A percentile compares a stretch with the other conserved stretches of the same genome.
These are phyloP conservation scores for Bertia moriformis DNA, from an alignment of 2,329 filamentous ascomycete genomes.

Conservation along the genomic window DNA sequence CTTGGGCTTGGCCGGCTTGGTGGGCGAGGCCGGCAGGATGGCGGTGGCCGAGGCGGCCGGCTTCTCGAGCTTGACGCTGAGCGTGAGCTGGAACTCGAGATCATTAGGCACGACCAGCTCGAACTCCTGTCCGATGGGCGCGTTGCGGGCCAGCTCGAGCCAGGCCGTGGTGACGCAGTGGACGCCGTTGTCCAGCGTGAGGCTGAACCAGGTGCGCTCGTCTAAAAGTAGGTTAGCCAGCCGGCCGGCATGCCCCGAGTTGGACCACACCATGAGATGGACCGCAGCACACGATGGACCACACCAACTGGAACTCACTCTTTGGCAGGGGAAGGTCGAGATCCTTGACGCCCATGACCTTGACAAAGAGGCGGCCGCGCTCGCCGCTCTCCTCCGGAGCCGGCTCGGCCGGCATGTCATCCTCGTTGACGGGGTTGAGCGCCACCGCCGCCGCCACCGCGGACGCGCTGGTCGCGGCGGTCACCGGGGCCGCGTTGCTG, in stretches of 20 bases:
- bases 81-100: slow-evolving; percentile 89
- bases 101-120: slow-evolving; percentile 94
- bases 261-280: too few species aligned
- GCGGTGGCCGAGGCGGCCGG: slow-evolving; percentile 44
- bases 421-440: too few species aligned
- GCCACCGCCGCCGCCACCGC: too few species aligned
- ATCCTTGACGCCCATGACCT: slow-evolving; percentile 96
- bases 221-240: slow-evolving; percentile 35
- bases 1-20: slow-evolving; percentile 62
- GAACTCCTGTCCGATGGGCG: slow-evolving; percentile 94
- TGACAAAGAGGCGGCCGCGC: slow-evolving; percentile 83
- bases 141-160: slow-evolving; percentile 80
- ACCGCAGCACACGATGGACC: too few species aligned
- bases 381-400: slow-evolving; percentile 67
- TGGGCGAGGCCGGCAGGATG: slow-evolving; percentile 43
- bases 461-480: too few species aligned
- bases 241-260: too few species aligned
- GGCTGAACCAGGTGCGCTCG: slow-evolving; percentile 83
- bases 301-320: slow-evolving; percentile 39
- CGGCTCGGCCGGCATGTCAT: slow-evolving; percentile 37
- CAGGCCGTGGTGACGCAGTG: slow-evolving; percentile 97
- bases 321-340: slow-evolving; percentile 80
- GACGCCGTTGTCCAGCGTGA: slow-evolving; percentile 94
- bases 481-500: slow-evolving; percentile 58
- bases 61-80: slow-evolving; percentile 87